Base-by-base conservation (phyloP, 306 rosid genomes). In the Cotoneaster glaucophyllus region DNA sequence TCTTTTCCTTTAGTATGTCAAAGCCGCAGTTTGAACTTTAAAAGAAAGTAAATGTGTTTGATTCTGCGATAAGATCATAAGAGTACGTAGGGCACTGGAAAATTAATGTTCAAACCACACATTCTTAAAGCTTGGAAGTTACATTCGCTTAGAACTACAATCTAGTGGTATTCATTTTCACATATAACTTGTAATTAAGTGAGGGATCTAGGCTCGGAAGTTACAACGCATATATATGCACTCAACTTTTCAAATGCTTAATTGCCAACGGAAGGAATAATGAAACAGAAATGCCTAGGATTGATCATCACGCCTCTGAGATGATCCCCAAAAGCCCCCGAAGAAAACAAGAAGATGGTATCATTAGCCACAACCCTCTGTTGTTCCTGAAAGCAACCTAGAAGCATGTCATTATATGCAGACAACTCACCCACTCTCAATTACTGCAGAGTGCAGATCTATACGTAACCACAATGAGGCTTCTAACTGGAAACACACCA, bases 1-100 rank as follows among this genome's bases (percentile, higher is more conserved):
- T 57, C 63, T 57, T 57, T 57, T 11, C 63, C 63, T 57, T 57
- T 57, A 9, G 1, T 2, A 59, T 25, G 32, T 59, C 65, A 59
- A 59, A 13, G 65, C 34, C 63, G 63, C 37, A 61, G 28, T 58
- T 4, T 24, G 1, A 58, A 62, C 17, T 48, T 48, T 13, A 25
- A 25, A 25, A 26, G n/a, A 62, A 62, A 28, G 39, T 29, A 63
- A 17, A 63, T 14, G 25, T 63, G 66, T 43, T 31, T 67, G 81
- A 65, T 82, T 83, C 64, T 75, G 34, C 52, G 22, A 59, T 79
- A 77, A 57, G 28, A 15, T 48, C 3, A 48, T 48, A 5, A 15
- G 18, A 48, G 54, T 0, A 15, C 54, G 21, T 15, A 5, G 8
- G 75, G 77, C 68, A 39, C 62, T 73, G 1, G 0, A 57, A 57